Base-by-base conservation (phyloP, 179 eudicot species). In the Camellia oleifera region DNA sequence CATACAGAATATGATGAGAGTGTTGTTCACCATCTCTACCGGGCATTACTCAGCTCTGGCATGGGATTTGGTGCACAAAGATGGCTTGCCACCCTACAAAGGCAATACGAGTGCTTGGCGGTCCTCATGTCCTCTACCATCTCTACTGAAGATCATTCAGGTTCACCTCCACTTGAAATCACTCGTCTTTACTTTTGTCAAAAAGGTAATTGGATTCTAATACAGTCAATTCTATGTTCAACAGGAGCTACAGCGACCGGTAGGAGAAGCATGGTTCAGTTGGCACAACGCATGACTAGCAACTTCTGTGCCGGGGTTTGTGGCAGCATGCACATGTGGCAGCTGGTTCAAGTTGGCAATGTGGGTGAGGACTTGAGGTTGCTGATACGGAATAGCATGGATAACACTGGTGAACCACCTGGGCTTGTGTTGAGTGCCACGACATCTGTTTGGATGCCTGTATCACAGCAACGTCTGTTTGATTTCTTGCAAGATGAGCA, bases 1-100 rank as follows among this genome's bases (percentile, higher is more conserved):
- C 98, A 94, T 85, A 76, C 80, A 26, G 93, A 92, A 83, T 94
- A 94, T 79, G 92, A 92, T 70, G 95, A 91, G 70, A 88, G 58
- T 56, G 65, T 52, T 62, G 82, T 89, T 70, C 92, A 88, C 73
- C 85, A 83, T 13, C 77, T 85, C 45, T 92, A 85, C 83, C 89
- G 84, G 54, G 87, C 93, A 20, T 80, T 90, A 76, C 13, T 92
- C 78, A 84, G 85, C 69, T 92, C 95, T 5, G 98, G 97, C 66
- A 14, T 85, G 78, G 98, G 87, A 53, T 92, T 88, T 81, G 92
- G 97, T 70, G 94, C 98, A 66, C 89, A 82, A 72, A 88, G 86
- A 77, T 94, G 97, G 95, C 79, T 94, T 13, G 85, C 89, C 79
- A 81, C 88, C 65, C 85, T 94, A 3, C 91, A 86, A 83, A 81